These are phyloP conservation scores for Tubosaeta sp. DNA, from an alignment of 768 basidiomycete genomes.

Conservation along the genomic window DNA sequence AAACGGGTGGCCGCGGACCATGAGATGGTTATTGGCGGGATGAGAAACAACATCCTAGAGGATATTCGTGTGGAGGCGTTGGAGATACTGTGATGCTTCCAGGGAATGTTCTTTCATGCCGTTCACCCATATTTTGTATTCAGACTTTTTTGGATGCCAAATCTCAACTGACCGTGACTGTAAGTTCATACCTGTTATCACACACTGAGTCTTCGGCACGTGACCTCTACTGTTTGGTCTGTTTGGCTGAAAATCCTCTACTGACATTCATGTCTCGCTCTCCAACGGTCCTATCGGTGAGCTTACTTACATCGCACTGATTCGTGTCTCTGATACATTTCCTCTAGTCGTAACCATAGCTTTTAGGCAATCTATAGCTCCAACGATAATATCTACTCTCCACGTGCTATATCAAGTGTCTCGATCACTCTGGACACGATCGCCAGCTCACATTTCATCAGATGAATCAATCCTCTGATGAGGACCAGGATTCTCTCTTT, in stretches of 20 bases:
- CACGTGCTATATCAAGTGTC: conserved; percentile 13
- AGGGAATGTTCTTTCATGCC: too few species aligned
- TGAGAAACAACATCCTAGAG: neutral
- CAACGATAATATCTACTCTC: conserved; percentile 3
- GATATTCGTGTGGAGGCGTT: conserved; percentile 1
- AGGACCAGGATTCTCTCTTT: conserved; percentile 71
- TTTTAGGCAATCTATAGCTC: neutral
- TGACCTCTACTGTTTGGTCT: neutral
- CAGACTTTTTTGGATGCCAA: too few species aligned
- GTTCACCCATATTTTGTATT: neutral
- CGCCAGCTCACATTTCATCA: conserved; percentile 15
- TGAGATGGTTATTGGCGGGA: conserved; percentile 1
- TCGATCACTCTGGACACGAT: conserved; percentile 10
- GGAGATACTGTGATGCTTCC: neutral
- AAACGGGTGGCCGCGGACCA: conserved; percentile 7
- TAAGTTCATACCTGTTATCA: too few species aligned
- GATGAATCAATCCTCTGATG: conserved; percentile 22
- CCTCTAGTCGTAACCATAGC: neutral
- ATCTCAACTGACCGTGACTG: too few species aligned
- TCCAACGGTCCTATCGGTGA: neutral
- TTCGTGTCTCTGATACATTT: neutral
- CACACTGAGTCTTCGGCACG: neutral
- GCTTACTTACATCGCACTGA: neutral
- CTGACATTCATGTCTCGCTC: neutral
- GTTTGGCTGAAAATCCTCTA: neutral